These are phyloP conservation scores for Candolleomyces eurysporus DNA, from an alignment of 768 basidiomycete species.

Conservation along the genomic window DNA sequence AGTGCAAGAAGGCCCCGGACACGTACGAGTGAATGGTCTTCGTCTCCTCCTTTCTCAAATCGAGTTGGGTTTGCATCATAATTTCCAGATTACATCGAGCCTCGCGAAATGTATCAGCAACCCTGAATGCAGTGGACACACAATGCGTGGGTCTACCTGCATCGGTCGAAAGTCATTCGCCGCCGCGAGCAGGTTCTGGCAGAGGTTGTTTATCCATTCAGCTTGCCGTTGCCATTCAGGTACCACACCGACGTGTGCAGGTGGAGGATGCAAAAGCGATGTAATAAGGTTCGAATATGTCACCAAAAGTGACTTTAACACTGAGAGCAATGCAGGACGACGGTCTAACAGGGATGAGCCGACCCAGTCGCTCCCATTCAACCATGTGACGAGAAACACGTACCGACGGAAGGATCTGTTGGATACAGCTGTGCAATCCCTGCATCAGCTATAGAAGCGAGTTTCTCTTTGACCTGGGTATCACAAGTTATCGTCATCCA, in stretches of 20 bases:
- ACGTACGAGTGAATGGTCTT: constrained; percentile 64
- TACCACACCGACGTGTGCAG: constrained; percentile 39
- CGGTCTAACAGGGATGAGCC: constrained; percentile 50
- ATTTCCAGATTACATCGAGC: constrained; percentile 78
- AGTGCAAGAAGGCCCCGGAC: not conserved
- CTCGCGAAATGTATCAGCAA: constrained; percentile 29
- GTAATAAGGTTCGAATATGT: constrained; percentile 74
- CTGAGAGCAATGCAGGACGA: constrained; percentile 66
- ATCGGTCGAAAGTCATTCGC: constrained; percentile 89
- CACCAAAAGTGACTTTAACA: constrained; percentile 75
- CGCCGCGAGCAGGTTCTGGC: constrained; percentile 86
- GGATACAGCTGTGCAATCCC: constrained; percentile 84
- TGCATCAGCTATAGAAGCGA: constrained; percentile 77
- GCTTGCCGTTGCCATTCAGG: constrained; percentile 76
- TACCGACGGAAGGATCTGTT: constrained; percentile 65
- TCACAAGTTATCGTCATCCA: constrained; percentile 4
- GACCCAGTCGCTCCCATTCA: not conserved
- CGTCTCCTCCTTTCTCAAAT: constrained; percentile 73
- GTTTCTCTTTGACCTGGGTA: constrained; percentile 73
- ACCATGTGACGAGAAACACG: constrained; percentile 13
- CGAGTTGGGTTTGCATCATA: constrained; percentile 80
- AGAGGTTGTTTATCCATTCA: constrained; percentile 79
- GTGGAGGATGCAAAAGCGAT: constrained; percentile 64
- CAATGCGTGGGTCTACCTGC: constrained; percentile 49
- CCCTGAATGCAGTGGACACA: not conserved